phyloP scores from a whole-genome alignment of 176 grass and related monocot genomes.

The Musa schizocarpa region DNA sequence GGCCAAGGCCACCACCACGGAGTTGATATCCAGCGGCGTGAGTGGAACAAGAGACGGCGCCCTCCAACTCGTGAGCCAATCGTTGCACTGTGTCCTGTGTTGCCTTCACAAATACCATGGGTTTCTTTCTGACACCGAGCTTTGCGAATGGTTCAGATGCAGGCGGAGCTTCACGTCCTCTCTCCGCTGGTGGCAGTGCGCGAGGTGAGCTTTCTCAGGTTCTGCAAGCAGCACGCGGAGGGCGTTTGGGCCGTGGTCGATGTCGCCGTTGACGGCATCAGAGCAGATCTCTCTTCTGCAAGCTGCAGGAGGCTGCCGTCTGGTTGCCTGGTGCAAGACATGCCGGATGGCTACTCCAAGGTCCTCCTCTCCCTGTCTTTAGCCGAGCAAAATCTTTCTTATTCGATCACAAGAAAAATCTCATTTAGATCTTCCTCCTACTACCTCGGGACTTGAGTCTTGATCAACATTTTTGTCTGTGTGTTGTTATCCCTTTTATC shows the following conservation, averaged over 20 bases:
- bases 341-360: slow-evolving; percentile 24
- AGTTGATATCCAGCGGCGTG: slow-evolving; percentile 74
- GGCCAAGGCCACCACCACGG: slow-evolving; percentile 52
- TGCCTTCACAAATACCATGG: no score
- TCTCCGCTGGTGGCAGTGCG: slow-evolving; percentile 32
- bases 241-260: slow-evolving; percentile 60
- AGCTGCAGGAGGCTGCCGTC: slow-evolving; percentile 31
- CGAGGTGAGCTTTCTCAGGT: slow-evolving; percentile 38
- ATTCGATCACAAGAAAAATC: not conserved
- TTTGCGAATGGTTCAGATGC: slow-evolving; percentile 31
- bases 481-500: no score
- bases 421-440: not conserved
- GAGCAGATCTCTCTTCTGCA: slow-evolving; percentile 13
- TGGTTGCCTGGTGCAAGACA: slow-evolving; percentile 13
- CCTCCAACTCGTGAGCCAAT: slow-evolving; percentile 67
- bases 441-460: not conserved
- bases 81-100: not conserved
- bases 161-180: slow-evolving; percentile 41
- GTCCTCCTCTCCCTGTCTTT: slow-evolving; percentile 14
- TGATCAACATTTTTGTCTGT: not conserved
- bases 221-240: slow-evolving; percentile 13
- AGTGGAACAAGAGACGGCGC: slow-evolving; percentile 78
- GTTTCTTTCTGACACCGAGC: no score
- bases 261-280: slow-evolving; percentile 34
- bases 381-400: no score